Evolutionary conservation across 2,329 filamentous ascomycete species (phyloP).

Genomic region (Sclerotiophoma versabilis): DNA sequence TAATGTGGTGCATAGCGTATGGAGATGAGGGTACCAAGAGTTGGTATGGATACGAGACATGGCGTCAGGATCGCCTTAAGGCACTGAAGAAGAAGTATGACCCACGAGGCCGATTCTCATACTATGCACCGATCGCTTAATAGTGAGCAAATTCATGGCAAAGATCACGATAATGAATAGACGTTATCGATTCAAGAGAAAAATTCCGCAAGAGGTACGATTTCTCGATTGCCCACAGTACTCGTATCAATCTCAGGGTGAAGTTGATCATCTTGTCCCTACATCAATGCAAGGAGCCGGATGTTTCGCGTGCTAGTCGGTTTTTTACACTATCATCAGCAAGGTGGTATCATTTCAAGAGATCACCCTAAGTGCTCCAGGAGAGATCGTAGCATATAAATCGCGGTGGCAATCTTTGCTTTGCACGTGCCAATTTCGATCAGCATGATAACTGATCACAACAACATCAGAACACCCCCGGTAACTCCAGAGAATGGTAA

Average conservation of each 20-base stretch:
- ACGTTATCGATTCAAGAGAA: not conserved
- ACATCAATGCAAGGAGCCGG: too few relatives aligned
- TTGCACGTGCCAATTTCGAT: conserved; percentile 3
- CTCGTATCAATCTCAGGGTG: too few relatives aligned
- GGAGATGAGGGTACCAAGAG: conserved; percentile 38
- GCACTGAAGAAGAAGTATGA: conserved; percentile 46
- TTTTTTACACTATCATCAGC: conserved; percentile 14
- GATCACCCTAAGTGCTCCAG: not conserved
- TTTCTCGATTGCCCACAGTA: too few relatives aligned
- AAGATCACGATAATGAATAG: not conserved
- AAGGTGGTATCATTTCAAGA: conserved; percentile 10
- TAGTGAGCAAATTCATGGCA: conserved; percentile 30
- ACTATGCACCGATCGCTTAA: conserved; percentile 36
- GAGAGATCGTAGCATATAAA: conserved; percentile 11
- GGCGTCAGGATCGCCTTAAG: conserved; percentile 40
- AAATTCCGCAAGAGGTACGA: too few relatives aligned
- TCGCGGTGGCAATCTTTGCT: conserved; percentile 6
- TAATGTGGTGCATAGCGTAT: conserved; percentile 22
- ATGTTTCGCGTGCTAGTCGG: too few relatives aligned
- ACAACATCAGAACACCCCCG: conserved; percentile 10
- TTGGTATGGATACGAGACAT: conserved; percentile 44
- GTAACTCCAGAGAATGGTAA: conserved; percentile 4
- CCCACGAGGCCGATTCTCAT: conserved; percentile 39
- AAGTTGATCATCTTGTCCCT: too few relatives aligned
- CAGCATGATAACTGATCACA: not conserved